phyloP scores from a whole-genome alignment of 208 protist genomes.

The Trypanosoma mega region DNA sequence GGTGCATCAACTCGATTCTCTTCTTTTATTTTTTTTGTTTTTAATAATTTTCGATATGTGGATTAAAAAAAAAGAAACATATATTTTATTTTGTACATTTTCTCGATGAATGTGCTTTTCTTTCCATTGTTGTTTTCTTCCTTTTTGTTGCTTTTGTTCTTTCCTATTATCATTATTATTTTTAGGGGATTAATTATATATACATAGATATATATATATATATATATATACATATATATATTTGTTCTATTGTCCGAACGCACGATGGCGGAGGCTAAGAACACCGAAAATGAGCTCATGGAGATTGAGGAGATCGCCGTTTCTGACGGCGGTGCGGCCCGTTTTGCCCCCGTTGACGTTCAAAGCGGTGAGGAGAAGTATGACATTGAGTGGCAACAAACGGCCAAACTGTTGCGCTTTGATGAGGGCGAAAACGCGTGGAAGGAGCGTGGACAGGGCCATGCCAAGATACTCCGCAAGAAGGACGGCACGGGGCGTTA shows the following conservation, averaged over 20 bases:
- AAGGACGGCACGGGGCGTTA: conserved; percentile 64
- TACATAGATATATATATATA: no score
- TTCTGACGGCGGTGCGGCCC: conserved; percentile 80
- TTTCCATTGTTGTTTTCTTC: neutral
- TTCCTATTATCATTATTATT: no score
- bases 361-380: conserved; percentile 88
- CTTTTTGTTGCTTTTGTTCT: no score
- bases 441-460: conserved; percentile 91
- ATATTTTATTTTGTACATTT: neutral
- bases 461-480: conserved; percentile 68
- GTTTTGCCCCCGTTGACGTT: conserved; percentile 76
- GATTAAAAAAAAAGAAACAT: neutral
- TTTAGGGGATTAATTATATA: no score
- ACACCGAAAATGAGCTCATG: conserved; percentile 81
- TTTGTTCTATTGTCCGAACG: neutral
- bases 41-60: neutral
- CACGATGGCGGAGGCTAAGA: conserved; percentile 44
- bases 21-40: conserved; percentile 7
- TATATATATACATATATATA: no score
- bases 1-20: no score
- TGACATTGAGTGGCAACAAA: conserved; percentile 66
- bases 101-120: neutral
- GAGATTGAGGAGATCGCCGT: conserved; percentile 88
- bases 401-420: conserved; percentile 85
- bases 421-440: conserved; percentile 92